Base-by-base conservation (phyloP, 2,329 filamentous ascomycete species). In the Dactylellina drechsleri region DNA sequence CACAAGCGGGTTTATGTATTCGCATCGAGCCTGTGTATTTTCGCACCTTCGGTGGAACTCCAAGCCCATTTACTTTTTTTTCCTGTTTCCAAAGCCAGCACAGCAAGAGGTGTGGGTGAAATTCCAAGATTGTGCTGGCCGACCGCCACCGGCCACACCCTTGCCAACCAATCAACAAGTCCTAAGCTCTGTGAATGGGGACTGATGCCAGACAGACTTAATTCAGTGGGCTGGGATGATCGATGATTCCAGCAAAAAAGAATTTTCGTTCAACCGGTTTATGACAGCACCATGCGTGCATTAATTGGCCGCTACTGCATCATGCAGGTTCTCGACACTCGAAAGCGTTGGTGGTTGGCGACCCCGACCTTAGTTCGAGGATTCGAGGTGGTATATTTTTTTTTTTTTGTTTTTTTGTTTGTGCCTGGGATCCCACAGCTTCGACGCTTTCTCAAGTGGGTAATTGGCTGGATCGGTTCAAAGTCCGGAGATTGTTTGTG, bases 251-350 rank as follows among this genome's bases (percentile, higher is more conserved):
- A 66, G 61, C 36, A 28, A 53, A 36, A 23, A 54, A 36, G 54
- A 61, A 66, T 56, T 28, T 26, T 36, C 31, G 31, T 36, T 36
- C 41, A 54, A 62, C 67, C 50, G 45, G 61, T 57, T 52, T 41
- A 64, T 73, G 68, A 66, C 61, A 66, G 61, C 68, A 62, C 61
- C 52, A 62, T 64, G 71, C 64, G 64, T 60, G 58, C 67, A 64
- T 64, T 75, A 62, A 75, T 68, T 75, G 71, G 71, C 45, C 52
- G 43, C 41, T 58, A 53, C 50, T 67, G 62, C 62, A 68, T 47
- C 43, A 62, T 62, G 64, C 64, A 68, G 64, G 57, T 64, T 67
- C 64, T 67, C 70, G 70, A 75, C 64, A 59, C 70, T 47, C 49
- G 20, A 50, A 66, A 66, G 49, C 60, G 59, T 72, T 72, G 67